These are phyloP conservation scores for Zarea fungicola DNA, from an alignment of 2,329 filamentous ascomycete species.

Conservation along the genomic window DNA sequence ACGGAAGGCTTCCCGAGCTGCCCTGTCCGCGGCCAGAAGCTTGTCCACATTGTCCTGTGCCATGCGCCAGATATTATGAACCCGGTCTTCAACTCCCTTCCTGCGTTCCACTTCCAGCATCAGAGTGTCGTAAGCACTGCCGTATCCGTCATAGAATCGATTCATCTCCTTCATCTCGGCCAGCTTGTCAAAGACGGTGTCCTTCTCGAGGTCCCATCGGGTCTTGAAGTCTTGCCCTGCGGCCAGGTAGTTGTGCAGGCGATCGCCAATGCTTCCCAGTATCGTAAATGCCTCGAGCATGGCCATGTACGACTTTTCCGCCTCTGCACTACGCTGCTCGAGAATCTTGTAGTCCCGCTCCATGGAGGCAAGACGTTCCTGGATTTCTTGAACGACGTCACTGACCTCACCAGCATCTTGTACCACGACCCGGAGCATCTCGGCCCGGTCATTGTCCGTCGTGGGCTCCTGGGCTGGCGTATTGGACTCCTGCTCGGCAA, in stretches of 20 bases:
- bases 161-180: constrained; percentile 71
- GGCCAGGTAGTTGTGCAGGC: constrained; percentile 60
- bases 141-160: constrained; percentile 83
- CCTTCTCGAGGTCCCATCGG: constrained; percentile 70
- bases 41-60: constrained; percentile 72
- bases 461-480: constrained; percentile 59
- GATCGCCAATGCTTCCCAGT: constrained; percentile 61
- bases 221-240: constrained; percentile 59
- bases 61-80: constrained; percentile 69
- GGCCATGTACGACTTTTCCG: constrained; percentile 44
- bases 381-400: constrained; percentile 65
- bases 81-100: constrained; percentile 65
- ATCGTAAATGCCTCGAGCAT: constrained; percentile 59
- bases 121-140: constrained; percentile 76
- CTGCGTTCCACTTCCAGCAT: constrained; percentile 79
- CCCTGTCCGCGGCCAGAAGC: constrained; percentile 66
- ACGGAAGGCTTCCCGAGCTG: constrained; percentile 71
- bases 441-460: constrained; percentile 66
- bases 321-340: constrained; percentile 53
- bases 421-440: constrained; percentile 77
- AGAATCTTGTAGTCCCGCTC: constrained; percentile 64
- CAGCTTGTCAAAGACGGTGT: constrained; percentile 62
- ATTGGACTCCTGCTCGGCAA: constrained; percentile 51
- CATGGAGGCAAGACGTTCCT: constrained; percentile 71
- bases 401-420: constrained; percentile 64